Conservation (phyloP, 768 basidiomycete species). For the Coprinopsis marcescibilis region DNA sequence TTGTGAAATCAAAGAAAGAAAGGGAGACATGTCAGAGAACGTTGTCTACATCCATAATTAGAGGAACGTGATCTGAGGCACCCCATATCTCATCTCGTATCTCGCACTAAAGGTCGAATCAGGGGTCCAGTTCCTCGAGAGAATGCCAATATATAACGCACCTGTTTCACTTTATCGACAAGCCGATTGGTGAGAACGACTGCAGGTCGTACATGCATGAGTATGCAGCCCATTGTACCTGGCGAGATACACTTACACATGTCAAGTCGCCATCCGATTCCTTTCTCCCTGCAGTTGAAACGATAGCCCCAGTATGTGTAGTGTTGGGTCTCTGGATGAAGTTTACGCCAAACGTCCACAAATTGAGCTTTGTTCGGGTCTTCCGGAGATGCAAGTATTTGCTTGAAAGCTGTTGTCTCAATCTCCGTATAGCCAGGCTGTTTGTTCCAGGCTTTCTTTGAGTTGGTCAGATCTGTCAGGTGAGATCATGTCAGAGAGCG, state of each 20-base stretch:
- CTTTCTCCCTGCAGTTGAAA: conserved; percentile 74
- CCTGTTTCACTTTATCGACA: conserved; percentile 54
- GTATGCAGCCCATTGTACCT: not conserved
- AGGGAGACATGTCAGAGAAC: not conserved
- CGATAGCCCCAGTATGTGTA: conserved; percentile 85
- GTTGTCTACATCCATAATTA: conserved; percentile 60
- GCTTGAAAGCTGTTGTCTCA: conserved; percentile 71
- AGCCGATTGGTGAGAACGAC: conserved; percentile 75
- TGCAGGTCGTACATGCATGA: conserved; percentile 20
- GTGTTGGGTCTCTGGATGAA: conserved; percentile 61
- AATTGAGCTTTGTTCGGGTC: conserved; percentile 42
- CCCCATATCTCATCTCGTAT: conserved; percentile 83
- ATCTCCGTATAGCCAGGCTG: conserved; percentile 78
- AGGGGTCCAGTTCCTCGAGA: not conserved
- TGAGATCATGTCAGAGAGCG: not conserved
- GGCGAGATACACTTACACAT: conserved; percentile 49
- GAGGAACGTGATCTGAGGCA: conserved; percentile 81
- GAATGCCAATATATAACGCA: conserved; percentile 15
- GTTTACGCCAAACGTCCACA: conserved; percentile 74
- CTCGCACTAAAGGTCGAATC: conserved; percentile 49
- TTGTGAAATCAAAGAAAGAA: not conserved
- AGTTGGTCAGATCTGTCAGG: conserved; percentile 55
- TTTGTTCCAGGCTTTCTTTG: conserved; percentile 82
- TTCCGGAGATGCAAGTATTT: conserved; percentile 53
- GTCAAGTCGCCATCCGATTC: conserved; percentile 85